Percentiles rank a stretch among this genome's conserved stretches.
Conservation (phyloP, 2,329 filamentous ascomycete species). For the Penicillium sp. region DNA sequence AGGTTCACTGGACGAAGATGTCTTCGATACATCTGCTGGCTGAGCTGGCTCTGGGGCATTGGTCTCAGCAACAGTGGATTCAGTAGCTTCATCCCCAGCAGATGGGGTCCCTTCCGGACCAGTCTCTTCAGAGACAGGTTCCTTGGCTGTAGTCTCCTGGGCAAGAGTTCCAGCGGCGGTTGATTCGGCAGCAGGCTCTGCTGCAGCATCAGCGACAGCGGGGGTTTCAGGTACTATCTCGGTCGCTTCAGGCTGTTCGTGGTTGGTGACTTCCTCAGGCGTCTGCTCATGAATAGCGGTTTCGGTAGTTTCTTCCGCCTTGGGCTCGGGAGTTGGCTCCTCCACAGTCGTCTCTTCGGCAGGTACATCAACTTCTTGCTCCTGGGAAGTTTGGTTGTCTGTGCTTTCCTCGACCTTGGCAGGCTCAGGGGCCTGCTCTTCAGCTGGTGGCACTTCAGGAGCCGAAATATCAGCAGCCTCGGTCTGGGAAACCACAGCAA, state of each 20-base stretch:
- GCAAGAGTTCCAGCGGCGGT: conserved; percentile 10
- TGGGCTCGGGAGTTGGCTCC: neutral
- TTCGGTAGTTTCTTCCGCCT: conserved; percentile 7
- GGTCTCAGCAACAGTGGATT: neutral
- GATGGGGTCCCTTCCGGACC: neutral
- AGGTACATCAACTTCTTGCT: neutral
- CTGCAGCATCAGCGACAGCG: conserved; percentile 6
- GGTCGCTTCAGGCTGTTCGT: conserved; percentile 8
- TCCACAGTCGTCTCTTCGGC: neutral
- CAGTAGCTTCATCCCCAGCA: neutral
- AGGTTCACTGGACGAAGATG: neutral
- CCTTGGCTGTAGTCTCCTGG: conserved; percentile 12
- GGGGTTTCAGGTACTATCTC: neutral
- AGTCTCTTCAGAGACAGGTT: neutral
- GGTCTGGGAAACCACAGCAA: no score
- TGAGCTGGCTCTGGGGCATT: neutral
- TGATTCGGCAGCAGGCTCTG: conserved; percentile 8
- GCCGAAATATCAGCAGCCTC: no score
- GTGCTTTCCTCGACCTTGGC: no score
- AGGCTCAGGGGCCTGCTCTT: conserved; percentile 2
- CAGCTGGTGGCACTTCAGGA: no score
- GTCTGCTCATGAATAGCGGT: conserved; percentile 3
- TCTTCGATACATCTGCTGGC: neutral
- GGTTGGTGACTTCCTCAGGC: no score
- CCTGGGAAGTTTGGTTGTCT: no score